Percentiles rank a stretch among this genome's conserved stretches.
These are phyloP conservation scores for Dictyostelium intermedium DNA, from an alignment of 78 protist genomes.

Conservation along the genomic window DNA sequence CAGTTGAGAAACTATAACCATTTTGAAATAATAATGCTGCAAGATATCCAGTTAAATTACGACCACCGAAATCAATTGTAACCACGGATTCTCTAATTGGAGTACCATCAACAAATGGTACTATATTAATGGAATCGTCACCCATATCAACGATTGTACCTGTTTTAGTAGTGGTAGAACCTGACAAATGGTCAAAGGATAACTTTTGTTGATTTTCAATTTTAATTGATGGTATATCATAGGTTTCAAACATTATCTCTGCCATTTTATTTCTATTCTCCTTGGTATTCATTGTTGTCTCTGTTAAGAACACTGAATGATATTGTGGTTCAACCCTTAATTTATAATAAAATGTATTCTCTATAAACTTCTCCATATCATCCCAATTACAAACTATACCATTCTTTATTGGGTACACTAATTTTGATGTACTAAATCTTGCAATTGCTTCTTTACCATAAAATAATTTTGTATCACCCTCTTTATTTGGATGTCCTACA, in stretches of 20 bases:
- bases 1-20: conserved; percentile 93
- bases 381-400: conserved; percentile 90
- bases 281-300: conserved; percentile 90
- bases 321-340: conserved; percentile 96
- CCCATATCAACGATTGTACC: conserved; percentile 91
- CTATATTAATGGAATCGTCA: background rate
- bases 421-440: background rate
- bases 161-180: conserved; percentile 90
- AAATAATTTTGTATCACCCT: background rate
- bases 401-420: conserved; percentile 88
- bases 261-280: conserved; percentile 93
- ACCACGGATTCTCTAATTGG: conserved; percentile 82
- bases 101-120: background rate
- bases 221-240: conserved; percentile 92
- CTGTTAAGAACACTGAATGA: conserved; percentile 87
- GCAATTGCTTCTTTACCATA: background rate
- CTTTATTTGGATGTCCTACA: background rate
- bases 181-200: conserved; percentile 86
- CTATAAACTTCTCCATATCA: conserved; percentile 95
- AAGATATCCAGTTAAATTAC: conserved; percentile 96
- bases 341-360: conserved; percentile 96
- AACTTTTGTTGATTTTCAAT: conserved; percentile 90
- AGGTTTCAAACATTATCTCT: conserved; percentile 97
- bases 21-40: conserved; percentile 91
- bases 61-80: conserved; percentile 95